Evolutionary conservation across 2,329 filamentous ascomycete genomes (phyloP).

Genomic region (Zarea fungicola): DNA sequence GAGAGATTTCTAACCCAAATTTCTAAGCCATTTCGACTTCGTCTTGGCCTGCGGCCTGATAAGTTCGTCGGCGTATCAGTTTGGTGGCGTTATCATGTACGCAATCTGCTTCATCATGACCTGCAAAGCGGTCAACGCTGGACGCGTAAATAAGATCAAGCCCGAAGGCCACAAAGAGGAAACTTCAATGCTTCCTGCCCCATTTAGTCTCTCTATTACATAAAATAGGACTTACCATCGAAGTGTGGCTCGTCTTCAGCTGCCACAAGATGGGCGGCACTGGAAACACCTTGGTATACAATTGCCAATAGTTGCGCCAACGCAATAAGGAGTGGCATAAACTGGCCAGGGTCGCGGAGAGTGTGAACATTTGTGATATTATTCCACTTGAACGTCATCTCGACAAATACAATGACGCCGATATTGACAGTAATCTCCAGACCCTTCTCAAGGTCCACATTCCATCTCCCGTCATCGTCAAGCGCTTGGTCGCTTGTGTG

Average conservation of each 20-base stretch:
- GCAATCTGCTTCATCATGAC: too few relatives aligned
- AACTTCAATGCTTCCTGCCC: too few relatives aligned
- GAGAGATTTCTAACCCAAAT: too few relatives aligned
- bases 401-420: conserved; percentile 22
- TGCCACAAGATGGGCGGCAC: neutral
- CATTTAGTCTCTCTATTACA: too few relatives aligned
- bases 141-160: conserved; percentile 59
- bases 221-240: conserved; percentile 13
- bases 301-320: conserved; percentile 20
- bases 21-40: too few relatives aligned
- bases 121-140: conserved; percentile 66
- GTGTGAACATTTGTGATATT: conserved; percentile 18
- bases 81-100: too few relatives aligned
- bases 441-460: neutral
- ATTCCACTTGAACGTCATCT: conserved; percentile 22
- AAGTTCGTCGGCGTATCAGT: too few relatives aligned
- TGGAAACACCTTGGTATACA: conserved; percentile 16
- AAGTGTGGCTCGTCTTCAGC: neutral
- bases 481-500: neutral
- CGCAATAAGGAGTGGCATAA: conserved; percentile 23
- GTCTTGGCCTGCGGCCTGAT: too few relatives aligned
- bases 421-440: conserved; percentile 19
- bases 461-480: neutral
- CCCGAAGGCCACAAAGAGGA: too few relatives aligned
- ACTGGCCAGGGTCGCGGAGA: conserved; percentile 19